Conservation (phyloP, 2,329 filamentous ascomycete genomes). For the Macrophomina pseudophaseolina region DNA sequence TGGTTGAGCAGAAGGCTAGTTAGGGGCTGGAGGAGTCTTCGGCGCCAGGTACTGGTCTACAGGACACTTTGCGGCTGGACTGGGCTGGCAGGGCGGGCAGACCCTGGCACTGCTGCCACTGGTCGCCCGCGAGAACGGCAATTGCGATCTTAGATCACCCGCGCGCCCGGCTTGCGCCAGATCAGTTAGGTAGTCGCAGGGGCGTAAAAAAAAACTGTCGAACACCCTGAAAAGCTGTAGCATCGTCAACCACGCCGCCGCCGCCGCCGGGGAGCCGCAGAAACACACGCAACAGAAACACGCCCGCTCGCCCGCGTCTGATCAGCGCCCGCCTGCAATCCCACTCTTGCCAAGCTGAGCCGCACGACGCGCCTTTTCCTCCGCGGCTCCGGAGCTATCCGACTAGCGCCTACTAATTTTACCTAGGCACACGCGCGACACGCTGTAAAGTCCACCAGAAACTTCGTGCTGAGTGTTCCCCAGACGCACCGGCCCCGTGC, state of each 20-base stretch:
- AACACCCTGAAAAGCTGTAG: background rate
- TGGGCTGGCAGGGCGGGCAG: background rate
- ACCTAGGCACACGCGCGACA: slow-evolving; percentile 19
- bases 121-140: background rate
- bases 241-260: slow-evolving; percentile 9
- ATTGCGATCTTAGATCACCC: slow-evolving; percentile 22
- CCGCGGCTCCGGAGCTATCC: slow-evolving; percentile 24
- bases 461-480: slow-evolving; percentile 12
- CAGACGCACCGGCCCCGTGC: slow-evolving; percentile 18
- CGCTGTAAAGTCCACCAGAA: slow-evolving; percentile 17
- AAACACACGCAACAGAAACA: background rate
- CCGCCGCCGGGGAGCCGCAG: background rate
- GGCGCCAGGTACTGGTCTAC: slow-evolving; percentile 11
- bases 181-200: background rate
- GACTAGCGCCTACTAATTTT: slow-evolving; percentile 25
- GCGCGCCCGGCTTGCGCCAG: slow-evolving; percentile 10
- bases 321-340: background rate
- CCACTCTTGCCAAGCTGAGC: slow-evolving; percentile 21
- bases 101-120: slow-evolving; percentile 11
- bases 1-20: background rate
- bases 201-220: slow-evolving; percentile 1
- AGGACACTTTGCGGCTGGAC: background rate
- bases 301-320: slow-evolving; percentile 18
- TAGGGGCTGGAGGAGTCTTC: background rate
- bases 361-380: slow-evolving; percentile 16